Evolutionary conservation across 2,329 filamentous ascomycete genomes (phyloP), one percentile per base, ranked within the genome.

Genomic region (Cladorrhinum sp.): DNA sequence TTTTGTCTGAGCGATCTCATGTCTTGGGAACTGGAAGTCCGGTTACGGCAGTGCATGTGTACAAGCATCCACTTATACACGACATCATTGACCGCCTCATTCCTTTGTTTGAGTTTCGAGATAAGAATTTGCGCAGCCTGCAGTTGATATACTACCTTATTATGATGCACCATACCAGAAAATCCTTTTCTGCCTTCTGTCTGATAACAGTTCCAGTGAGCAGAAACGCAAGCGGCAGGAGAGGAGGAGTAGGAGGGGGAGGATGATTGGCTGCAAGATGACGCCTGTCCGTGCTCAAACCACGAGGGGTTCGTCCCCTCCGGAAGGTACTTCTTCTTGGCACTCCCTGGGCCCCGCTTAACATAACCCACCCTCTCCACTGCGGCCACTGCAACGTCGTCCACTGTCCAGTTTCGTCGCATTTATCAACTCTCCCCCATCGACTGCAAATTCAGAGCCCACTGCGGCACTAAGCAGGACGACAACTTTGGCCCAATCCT

Each of bases 381-480:
- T 45, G 32, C 18, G 20, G 12, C 38, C 22, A 57, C 55, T 29
- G 29, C 45, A 50, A 27, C 23, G 41, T 45, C 41, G 41, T 45
- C 41, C 41, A 45, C 41, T 20, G n/a, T 16, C 41, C n/a, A 57
- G 24, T 55, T 50, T 59, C 29, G 58, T 59, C 58, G 55, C 59
- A 58, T 24, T 18, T 41, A 50, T 55, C 58, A 55, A 60, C 60
- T 62, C 60, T 65, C 62, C 52, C 41, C n/a, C 51, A 36, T 59
- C 59, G 50, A 20, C 38, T 55, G 54, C 64, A 58, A 61, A 64
- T 29, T 62, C 57, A 60, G 45, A 55, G 60, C 53, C 60, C 58
- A 51, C 53, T 32, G 58, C 59, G 60, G 59, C 53, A 58, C 49
- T 29, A 55, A 60, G 59, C 55, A 64, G 55, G 57, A 64, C 63